A percentile compares a stretch with the other conserved stretches of the same genome.
Evolutionary conservation across 352 stramenopile genomes (phyloP).

Genomic region (Globisporangium spinosum): DNA sequence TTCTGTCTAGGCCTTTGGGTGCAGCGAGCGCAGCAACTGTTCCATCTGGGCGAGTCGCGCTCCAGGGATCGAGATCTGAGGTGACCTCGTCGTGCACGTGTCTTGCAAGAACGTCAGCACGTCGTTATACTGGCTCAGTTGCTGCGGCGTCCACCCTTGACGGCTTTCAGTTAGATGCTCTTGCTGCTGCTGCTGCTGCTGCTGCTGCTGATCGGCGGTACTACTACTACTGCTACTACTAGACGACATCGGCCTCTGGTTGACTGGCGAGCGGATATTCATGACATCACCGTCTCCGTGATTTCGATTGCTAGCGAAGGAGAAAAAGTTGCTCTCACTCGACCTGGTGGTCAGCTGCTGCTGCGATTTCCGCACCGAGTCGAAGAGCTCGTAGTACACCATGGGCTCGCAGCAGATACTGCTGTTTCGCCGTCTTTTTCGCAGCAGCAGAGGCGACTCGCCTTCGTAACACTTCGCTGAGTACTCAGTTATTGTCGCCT

Average conservation of each 20-base stretch:
- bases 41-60: slow-evolving; percentile 43
- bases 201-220: background rate
- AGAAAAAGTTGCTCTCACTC: slow-evolving; percentile 2
- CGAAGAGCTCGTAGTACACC: slow-evolving; percentile 36
- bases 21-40: slow-evolving; percentile 39
- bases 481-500: background rate
- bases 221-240: background rate
- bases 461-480: background rate
- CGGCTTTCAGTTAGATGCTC: background rate
- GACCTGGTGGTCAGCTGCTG: background rate
- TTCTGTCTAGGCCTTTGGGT: slow-evolving; percentile 20
- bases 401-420: slow-evolving; percentile 34
- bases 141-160: slow-evolving; percentile 29
- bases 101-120: slow-evolving; percentile 42
- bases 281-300: slow-evolving; percentile 31
- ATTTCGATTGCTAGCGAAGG: slow-evolving; percentile 10
- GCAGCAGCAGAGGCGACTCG: background rate
- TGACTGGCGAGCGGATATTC: slow-evolving; percentile 32
- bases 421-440: background rate
- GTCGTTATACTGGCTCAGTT: slow-evolving; percentile 41
- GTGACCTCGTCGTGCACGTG: slow-evolving; percentile 21
- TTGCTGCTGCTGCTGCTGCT: background rate
- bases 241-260: background rate
- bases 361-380: slow-evolving; percentile 23
- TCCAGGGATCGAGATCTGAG: slow-evolving; percentile 30